Evolutionary conservation across 2,329 filamentous ascomycete genomes (phyloP).

Genomic region (Neoarthrinium moseri): DNA sequence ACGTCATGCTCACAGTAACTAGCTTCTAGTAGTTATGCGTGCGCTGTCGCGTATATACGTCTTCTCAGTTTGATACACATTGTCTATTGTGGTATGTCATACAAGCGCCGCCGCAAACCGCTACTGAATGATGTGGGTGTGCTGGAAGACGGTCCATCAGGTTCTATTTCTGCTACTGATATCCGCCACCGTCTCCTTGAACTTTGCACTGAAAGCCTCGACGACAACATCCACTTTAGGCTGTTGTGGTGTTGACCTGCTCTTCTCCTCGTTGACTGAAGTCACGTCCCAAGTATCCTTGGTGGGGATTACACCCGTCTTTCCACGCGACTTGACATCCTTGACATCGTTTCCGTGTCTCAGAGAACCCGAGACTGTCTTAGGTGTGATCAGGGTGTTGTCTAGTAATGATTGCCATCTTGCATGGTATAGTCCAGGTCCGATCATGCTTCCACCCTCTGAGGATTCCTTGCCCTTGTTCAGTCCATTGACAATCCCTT

Average conservation of each 20-base stretch:
- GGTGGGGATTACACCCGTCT: slow-evolving; percentile 30
- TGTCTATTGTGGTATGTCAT: too few relatives aligned
- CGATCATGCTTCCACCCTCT: slow-evolving; percentile 39
- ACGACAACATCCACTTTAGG: slow-evolving; percentile 44
- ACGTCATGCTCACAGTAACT: too few relatives aligned
- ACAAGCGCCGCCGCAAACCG: too few relatives aligned
- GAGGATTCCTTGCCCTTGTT: slow-evolving; percentile 11
- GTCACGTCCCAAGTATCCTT: slow-evolving; percentile 21
- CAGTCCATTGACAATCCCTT: slow-evolving; percentile 47
- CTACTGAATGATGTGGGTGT: too few relatives aligned
- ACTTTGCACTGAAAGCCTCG: slow-evolving; percentile 35
- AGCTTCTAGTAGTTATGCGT: too few relatives aligned
- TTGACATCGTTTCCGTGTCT: slow-evolving; percentile 54
- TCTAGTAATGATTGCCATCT: slow-evolving; percentile 73
- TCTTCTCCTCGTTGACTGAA: slow-evolving; percentile 26
- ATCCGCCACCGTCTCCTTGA: slow-evolving; percentile 31
- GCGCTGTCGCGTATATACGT: too few relatives aligned
- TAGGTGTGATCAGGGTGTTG: slow-evolving; percentile 66
- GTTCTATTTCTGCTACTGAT: slow-evolving; percentile 10
- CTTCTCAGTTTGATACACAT: too few relatives aligned
- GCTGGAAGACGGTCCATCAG: too few relatives aligned
- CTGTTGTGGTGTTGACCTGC: slow-evolving; percentile 27
- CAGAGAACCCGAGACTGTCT: slow-evolving; percentile 46
- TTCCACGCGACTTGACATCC: slow-evolving; percentile 39
- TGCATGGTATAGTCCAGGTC: slow-evolving; percentile 70